phyloP scores from a whole-genome alignment of 306 rosid genomes.

The Rubus parviflorus region DNA sequence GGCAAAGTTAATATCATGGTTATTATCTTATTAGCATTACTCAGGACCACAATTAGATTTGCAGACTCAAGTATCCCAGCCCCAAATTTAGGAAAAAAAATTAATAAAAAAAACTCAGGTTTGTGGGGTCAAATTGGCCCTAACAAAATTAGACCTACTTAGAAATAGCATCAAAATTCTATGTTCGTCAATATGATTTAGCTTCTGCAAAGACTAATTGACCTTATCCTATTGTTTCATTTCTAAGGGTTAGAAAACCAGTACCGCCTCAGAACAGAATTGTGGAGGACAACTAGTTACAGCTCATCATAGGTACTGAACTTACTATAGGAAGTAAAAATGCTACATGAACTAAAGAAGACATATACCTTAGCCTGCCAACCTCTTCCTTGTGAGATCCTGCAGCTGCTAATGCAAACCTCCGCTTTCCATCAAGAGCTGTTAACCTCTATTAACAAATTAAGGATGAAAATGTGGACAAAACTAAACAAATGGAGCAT shows the following conservation, averaged over 20 bases:
- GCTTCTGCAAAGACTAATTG: background rate
- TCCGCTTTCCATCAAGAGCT: constrained; percentile 92
- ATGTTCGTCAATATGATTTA: background rate
- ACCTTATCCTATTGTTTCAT: background rate
- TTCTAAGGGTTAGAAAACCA: background rate
- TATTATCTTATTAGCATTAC: constrained; percentile 10
- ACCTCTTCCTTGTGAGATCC: constrained; percentile 93
- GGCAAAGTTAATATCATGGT: background rate
- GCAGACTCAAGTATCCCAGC: background rate
- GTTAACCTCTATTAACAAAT: constrained; percentile 70
- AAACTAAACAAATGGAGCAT: constrained; percentile 7
- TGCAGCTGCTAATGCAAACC: constrained; percentile 97
- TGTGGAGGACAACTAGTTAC: background rate
- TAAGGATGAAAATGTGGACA: background rate
- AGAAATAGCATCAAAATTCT: background rate
- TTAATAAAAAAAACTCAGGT: background rate
- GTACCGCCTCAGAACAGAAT: background rate
- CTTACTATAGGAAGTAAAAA: constrained; percentile 1
- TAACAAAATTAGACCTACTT: background rate
- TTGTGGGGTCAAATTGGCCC: background rate
- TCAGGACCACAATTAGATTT: background rate
- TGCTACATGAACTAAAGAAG: constrained; percentile 22
- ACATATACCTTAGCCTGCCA: constrained; percentile 74
- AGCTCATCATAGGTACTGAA: no score
- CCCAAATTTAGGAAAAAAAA: background rate